Evolutionary conservation across 768 basidiomycete genomes (phyloP), one percentile per base, ranked within the genome.

Genomic region (Hygrocybe punicea): DNA sequence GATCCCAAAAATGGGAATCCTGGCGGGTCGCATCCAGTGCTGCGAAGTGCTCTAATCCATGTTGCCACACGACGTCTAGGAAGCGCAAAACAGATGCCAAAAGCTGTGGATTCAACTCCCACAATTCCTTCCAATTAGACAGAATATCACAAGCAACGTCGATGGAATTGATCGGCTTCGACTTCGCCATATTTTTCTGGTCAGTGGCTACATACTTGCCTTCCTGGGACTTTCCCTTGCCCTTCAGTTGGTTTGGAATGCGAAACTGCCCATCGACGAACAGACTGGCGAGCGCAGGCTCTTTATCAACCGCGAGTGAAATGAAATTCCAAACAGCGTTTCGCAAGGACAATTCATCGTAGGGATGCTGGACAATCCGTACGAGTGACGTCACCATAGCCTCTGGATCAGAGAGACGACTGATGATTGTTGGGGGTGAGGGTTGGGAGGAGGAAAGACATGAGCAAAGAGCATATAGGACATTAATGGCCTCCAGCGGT

Each of bases 271-370:
- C 93, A 0, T 84, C 80, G 33, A 94, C 85, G 57, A 94, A 85
- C 24, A 97, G 75, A 53, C 84, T 79, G 2, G 89, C 85, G 4
- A 96, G 76, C 0, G 94, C 92, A 1, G 95, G 93, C 66, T 94
- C 93, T 59, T 86, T 87, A 63, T 91, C 86, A 13, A 95, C 84
- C 1, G 90, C 86, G 16, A 91, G 77, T 0, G 89, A 74, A 37
- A 96, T 85, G 60, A 96, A 87, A 59, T 81, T 82, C 94, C 95
- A 98, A 5, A 91, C 83, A 0, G 87, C 81, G 50, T 81, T 86
- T 17, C 89, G 84, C 33, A 91, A 78, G 7, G 78, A 66, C 17
- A 85, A 75, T 42, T 93, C 91, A 29, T 92, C 87, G 60, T 89
- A 91, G 0, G 91, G 89, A 65, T 92, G 86, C 55, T 85, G 82